phyloP scores from a whole-genome alignment of 495 filamentous ascomycete genomes.

The Sabuloglossum arenarium region DNA sequence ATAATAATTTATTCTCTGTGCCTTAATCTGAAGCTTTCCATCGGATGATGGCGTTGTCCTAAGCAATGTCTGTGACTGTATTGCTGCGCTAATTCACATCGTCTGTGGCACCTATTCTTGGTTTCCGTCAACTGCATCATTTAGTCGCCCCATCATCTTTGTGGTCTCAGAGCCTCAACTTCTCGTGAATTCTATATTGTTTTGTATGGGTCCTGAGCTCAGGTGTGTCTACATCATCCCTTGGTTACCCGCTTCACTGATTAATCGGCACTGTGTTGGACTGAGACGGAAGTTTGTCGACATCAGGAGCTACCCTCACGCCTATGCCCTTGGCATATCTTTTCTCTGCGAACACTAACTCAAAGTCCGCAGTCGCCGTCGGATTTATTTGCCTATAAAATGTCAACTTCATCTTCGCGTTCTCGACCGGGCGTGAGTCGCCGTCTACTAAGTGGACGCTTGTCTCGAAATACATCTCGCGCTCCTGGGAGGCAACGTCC shows the following conservation, averaged over 20 bases:
- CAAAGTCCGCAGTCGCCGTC: background rate
- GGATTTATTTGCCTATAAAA: background rate
- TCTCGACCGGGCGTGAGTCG: background rate
- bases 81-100: too few relatives aligned
- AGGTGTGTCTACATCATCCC: background rate
- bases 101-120: too few relatives aligned
- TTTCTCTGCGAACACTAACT: background rate
- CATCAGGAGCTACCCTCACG: background rate
- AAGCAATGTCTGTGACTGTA: too few relatives aligned
- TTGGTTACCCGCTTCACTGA: background rate
- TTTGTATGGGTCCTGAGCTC: background rate
- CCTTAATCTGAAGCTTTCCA: too few relatives aligned
- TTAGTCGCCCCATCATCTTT: background rate
- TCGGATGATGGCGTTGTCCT: too few relatives aligned
- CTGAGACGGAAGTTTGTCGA: background rate
- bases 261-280: background rate
- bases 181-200: background rate
- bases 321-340: background rate
- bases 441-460: background rate
- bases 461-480: background rate
- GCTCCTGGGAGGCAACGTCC: constrained; percentile 25
- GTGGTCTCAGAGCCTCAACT: background rate
- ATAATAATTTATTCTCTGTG: too few relatives aligned
- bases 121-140: too few relatives aligned
- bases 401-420: background rate